A percentile compares a stretch with the other conserved stretches of the same genome.
Evolutionary conservation across 1,284 basidiomycete genomes (phyloP).

Genomic region (Somion occarium): DNA sequence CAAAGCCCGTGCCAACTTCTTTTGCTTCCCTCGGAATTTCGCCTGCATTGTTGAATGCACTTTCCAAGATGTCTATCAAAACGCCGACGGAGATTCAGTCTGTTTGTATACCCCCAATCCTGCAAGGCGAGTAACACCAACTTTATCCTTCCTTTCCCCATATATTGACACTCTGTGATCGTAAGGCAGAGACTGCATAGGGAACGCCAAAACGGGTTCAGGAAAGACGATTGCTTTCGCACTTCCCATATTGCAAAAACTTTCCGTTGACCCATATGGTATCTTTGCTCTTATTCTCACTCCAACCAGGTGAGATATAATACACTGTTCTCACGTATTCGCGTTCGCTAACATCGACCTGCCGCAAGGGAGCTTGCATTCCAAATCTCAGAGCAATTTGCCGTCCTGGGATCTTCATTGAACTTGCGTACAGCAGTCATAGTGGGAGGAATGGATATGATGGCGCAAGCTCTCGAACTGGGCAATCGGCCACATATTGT

Average conservation of each 20-base stretch:
- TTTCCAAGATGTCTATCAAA: conserved; percentile 82
- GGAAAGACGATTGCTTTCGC: conserved; percentile 99
- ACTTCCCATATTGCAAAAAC: conserved; percentile 88
- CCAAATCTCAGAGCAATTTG: conserved; percentile 95
- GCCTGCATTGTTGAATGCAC: conserved; percentile 60
- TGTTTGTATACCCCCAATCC: conserved; percentile 85
- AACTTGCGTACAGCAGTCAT: conserved; percentile 84
- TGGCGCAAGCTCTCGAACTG: conserved; percentile 88
- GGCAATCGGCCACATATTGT: conserved; percentile 87
- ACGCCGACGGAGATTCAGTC: conserved; percentile 87
- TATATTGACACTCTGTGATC: conserved; percentile 16
- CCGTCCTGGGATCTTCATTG: conserved; percentile 81
- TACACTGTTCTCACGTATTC: too few relatives aligned
- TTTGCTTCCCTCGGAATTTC: conserved; percentile 79
- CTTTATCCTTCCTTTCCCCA: too few relatives aligned
- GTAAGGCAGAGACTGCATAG: conserved; percentile 88
- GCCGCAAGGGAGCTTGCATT: conserved; percentile 96
- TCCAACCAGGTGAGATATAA: conserved; percentile 74
- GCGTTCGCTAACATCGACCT: too few relatives aligned
- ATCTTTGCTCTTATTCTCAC: conserved; percentile 93
- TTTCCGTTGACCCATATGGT: conserved; percentile 88
- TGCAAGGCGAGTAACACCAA: conserved; percentile 68
- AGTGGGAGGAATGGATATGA: conserved; percentile 99
- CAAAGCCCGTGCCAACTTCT: conserved; percentile 25
- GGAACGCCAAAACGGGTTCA: conserved; percentile 96